phyloP scores from a whole-genome alignment of 768 basidiomycete species.

The Polyporus arcularius region DNA sequence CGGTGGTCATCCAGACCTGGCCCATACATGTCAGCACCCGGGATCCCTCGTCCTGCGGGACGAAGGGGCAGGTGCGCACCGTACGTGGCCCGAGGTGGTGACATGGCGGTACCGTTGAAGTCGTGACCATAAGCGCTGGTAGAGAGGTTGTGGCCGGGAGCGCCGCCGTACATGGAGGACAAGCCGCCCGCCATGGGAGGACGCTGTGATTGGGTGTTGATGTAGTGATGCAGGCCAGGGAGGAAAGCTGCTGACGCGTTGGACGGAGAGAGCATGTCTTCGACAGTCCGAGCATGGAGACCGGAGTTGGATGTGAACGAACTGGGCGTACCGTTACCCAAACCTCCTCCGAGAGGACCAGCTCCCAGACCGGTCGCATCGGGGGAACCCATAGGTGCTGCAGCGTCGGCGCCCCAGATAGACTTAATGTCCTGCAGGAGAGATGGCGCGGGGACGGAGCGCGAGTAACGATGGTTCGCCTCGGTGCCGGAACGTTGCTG shows the following conservation, averaged over 20 bases:
- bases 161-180: slow-evolving; percentile 23
- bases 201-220: slow-evolving; percentile 48
- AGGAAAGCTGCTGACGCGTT: slow-evolving; percentile 86
- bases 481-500: slow-evolving; percentile 29
- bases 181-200: slow-evolving; percentile 24
- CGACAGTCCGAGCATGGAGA: slow-evolving; percentile 33
- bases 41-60: slow-evolving; percentile 32
- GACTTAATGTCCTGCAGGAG: slow-evolving; percentile 74
- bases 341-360: slow-evolving; percentile 24
- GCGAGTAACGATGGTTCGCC: slow-evolving; percentile 71
- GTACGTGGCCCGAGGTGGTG: slow-evolving; percentile 28
- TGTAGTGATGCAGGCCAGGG: slow-evolving; percentile 69
- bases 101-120: slow-evolving; percentile 24
- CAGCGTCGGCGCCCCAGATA: slow-evolving; percentile 71
- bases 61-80: slow-evolving; percentile 32
- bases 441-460: slow-evolving; percentile 78
- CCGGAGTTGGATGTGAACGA: slow-evolving; percentile 52
- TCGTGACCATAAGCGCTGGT: slow-evolving; percentile 18
- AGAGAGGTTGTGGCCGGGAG: slow-evolving; percentile 13
- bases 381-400: slow-evolving; percentile 37
- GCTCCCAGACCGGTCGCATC: slow-evolving; percentile 22
- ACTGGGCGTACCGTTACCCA: slow-evolving; percentile 49
- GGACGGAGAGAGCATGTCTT: slow-evolving; percentile 60
- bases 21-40: slow-evolving; percentile 23
- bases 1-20: slow-evolving; percentile 29